These are phyloP conservation scores for Phalaenopsis hybrid DNA, from an alignment of 116 monocot genomes.

Conservation along the genomic window DNA sequence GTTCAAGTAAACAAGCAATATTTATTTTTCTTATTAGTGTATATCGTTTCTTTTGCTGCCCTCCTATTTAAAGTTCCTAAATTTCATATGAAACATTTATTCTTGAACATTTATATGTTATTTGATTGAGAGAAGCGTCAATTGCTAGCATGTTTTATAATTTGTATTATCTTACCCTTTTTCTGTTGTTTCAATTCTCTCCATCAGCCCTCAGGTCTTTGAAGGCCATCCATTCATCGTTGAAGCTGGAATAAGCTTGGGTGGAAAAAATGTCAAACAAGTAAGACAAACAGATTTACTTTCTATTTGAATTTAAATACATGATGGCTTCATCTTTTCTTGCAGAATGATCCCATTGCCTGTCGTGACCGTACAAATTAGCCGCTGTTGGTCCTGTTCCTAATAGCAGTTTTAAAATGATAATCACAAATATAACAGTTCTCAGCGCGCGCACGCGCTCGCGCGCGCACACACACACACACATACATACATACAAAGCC, in stretches of 20 bases:
- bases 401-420: neutral
- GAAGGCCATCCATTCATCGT: constrained; percentile 99
- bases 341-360: neutral
- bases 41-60: no score
- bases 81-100: no score
- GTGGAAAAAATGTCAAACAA: constrained; percentile 98
- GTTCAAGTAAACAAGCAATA: no score
- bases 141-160: neutral
- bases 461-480: no score
- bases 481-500: no score
- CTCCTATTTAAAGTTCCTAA: no score
- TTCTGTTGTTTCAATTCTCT: constrained; percentile 1
- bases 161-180: neutral
- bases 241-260: constrained; percentile 98
- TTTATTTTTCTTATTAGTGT: no score
- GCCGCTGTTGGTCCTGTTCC: neutral
- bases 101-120: neutral
- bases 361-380: neutral
- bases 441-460: neutral
- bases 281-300: constrained; percentile 27
- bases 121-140: neutral
- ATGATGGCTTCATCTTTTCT: neutral
- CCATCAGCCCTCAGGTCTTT: constrained; percentile 75
- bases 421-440: neutral
- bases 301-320: neutral